Percentiles rank a stretch among this genome's conserved stretches.
Evolutionary conservation across 2,329 filamentous ascomycete species (phyloP).

Genomic region (Ceratocystis destructans): DNA sequence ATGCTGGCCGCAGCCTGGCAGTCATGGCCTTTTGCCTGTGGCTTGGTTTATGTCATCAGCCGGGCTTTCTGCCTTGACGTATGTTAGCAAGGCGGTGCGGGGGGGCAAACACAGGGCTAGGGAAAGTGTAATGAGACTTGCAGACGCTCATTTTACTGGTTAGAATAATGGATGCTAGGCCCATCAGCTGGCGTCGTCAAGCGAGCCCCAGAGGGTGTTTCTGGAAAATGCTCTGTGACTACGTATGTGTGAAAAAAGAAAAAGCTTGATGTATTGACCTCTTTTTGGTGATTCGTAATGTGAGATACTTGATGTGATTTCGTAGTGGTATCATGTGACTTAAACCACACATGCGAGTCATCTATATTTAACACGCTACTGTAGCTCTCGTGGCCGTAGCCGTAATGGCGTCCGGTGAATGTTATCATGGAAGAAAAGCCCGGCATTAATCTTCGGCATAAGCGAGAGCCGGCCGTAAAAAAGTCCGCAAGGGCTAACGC

Average conservation of each 20-base stretch:
- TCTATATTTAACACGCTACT: neutral
- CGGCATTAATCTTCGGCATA: neutral
- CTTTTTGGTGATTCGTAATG: too few relatives aligned
- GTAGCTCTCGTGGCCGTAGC: neutral
- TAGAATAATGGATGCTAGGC: too few relatives aligned
- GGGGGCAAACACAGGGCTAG: too few relatives aligned
- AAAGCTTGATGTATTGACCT: too few relatives aligned
- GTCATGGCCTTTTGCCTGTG: neutral
- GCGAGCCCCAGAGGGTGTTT: too few relatives aligned
- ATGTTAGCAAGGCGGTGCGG: neutral
- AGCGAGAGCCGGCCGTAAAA: neutral
- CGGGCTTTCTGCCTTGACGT: neutral
- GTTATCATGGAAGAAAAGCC: neutral
- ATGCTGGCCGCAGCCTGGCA: neutral
- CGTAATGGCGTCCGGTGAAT: neutral
- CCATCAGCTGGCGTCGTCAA: too few relatives aligned
- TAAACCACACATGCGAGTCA: neutral
- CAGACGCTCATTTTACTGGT: too few relatives aligned
- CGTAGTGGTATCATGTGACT: neutral
- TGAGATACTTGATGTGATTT: too few relatives aligned
- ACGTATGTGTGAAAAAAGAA: too few relatives aligned
- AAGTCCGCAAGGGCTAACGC: neutral
- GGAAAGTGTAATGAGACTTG: too few relatives aligned
- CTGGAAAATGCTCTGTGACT: too few relatives aligned
- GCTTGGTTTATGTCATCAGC: slow-evolving; percentile 3